Conservation (phyloP, 2,329 filamentous ascomycete genomes). For the Fusarium sp. region DNA sequence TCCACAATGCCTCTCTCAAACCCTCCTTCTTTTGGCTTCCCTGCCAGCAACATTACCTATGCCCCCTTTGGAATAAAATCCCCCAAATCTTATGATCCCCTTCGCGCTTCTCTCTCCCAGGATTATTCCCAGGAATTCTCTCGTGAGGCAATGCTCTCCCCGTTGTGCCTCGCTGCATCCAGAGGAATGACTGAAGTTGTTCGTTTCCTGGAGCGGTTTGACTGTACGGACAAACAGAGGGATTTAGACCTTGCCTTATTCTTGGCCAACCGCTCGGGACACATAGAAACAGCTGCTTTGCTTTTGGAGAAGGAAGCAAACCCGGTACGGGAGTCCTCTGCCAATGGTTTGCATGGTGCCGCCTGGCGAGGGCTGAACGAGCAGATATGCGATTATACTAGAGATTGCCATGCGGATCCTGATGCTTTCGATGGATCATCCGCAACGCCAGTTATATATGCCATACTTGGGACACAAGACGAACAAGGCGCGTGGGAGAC, state of each 20-base stretch:
- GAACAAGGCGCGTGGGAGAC: not conserved
- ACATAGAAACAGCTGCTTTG: not conserved
- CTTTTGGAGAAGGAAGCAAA: not conserved
- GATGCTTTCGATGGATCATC: not conserved
- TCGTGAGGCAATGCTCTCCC: not conserved
- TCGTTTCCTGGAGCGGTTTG: not conserved
- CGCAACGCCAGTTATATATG: not conserved
- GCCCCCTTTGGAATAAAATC: not conserved
- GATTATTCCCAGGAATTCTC: not conserved
- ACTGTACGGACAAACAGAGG: not conserved
- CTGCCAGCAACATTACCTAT: not conserved
- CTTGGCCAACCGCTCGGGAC: conserved; percentile 1
- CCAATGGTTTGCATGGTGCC: not conserved
- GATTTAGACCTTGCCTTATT: conserved; percentile 1
- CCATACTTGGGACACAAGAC: not conserved
- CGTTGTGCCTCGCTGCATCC: not conserved
- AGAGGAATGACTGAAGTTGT: not conserved
- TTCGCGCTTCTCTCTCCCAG: not conserved
- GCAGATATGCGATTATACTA: not conserved
- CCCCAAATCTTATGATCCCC: not conserved
- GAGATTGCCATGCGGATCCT: not conserved
- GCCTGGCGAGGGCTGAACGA: not conserved
- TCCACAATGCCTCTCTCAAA: not conserved
- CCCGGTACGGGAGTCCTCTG: not conserved
- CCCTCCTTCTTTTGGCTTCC: not conserved